phyloP scores from a whole-genome alignment of 768 basidiomycete genomes.

The Mycena capillaripes region DNA sequence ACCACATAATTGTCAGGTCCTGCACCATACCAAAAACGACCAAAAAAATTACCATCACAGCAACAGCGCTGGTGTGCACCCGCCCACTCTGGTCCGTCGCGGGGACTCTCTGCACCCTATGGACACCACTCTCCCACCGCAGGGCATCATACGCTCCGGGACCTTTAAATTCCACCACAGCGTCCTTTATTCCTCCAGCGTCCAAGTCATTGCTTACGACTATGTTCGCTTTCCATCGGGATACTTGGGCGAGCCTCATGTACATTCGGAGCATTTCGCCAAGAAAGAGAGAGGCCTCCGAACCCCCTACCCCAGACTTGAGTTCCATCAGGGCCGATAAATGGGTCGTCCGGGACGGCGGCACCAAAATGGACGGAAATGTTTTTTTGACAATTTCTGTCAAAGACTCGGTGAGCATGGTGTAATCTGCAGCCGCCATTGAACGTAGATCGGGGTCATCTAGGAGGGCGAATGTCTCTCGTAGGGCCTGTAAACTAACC shows the following conservation, averaged over 20 bases:
- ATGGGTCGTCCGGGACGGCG: constrained; percentile 72
- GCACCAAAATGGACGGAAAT: constrained; percentile 82
- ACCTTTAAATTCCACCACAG: constrained; percentile 84
- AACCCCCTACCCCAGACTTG: constrained; percentile 94
- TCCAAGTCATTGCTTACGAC: constrained; percentile 72
- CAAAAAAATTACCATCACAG: constrained; percentile 79
- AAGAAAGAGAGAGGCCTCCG: constrained; percentile 88
- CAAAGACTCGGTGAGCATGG: constrained; percentile 55
- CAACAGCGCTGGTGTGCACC: constrained; percentile 93
- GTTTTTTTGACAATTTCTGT: constrained; percentile 53
- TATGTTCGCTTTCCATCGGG: constrained; percentile 72
- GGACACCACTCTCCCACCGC: constrained; percentile 95
- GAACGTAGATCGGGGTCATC: constrained; percentile 84
- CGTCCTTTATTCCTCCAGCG: constrained; percentile 81
- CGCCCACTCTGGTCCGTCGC: constrained; percentile 90
- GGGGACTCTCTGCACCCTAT: constrained; percentile 95
- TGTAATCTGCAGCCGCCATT: constrained; percentile 79
- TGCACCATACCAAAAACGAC: not conserved
- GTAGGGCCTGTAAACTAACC: constrained; percentile 67
- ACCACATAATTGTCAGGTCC: not conserved
- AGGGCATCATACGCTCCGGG: constrained; percentile 83
- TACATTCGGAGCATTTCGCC: constrained; percentile 89
- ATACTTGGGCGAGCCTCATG: constrained; percentile 68
- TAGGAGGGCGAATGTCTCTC: constrained; percentile 74
- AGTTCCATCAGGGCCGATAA: constrained; percentile 90